Evolutionary conservation across 441 rosid species (phyloP).

Genomic region (Pelargonium australe): DNA sequence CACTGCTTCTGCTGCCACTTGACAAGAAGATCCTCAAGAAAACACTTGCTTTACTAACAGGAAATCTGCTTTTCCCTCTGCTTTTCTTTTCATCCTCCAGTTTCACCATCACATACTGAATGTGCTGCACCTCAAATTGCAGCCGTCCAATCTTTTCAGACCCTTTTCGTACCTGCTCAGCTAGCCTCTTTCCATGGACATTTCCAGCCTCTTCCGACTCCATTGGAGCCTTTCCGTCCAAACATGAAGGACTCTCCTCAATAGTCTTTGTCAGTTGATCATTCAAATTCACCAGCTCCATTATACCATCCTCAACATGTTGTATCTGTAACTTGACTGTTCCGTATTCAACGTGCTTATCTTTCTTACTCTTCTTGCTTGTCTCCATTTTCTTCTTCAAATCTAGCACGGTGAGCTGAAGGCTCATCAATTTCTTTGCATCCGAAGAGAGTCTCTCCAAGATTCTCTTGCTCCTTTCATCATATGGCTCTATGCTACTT

Average conservation of each 20-base stretch:
- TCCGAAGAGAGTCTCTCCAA: conserved; percentile 66
- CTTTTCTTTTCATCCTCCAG: conserved; percentile 64
- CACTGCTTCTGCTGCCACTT: conserved; percentile 39
- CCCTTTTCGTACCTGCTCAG: conserved; percentile 48
- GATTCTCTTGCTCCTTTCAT: conserved; percentile 41
- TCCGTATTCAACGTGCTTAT: conserved; percentile 42
- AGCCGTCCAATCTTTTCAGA: conserved; percentile 69
- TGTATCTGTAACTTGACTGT: conserved; percentile 48
- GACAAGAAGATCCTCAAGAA: conserved; percentile 63
- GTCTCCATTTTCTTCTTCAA: conserved; percentile 53
- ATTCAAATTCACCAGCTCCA: conserved; percentile 44
- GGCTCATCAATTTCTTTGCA: conserved; percentile 51
- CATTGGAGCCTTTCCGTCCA: conserved; percentile 18
- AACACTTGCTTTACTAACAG: conserved; percentile 50
- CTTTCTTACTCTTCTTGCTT: conserved; percentile 48
- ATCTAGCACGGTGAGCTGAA: conserved; percentile 47
- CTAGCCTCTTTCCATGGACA: conserved; percentile 35
- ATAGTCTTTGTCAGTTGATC: conserved; percentile 44
- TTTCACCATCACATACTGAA: conserved; percentile 51
- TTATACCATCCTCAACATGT: conserved; percentile 54
- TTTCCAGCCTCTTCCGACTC: conserved; percentile 32
- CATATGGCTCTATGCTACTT: conserved; percentile 29
- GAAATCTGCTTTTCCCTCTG: conserved; percentile 40
- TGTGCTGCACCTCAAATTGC: conserved; percentile 69
- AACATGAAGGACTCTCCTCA: conserved; percentile 32